phyloP scores from a whole-genome alignment of 192 early-diverging fungal species.

The Mortierella antarctica region DNA sequence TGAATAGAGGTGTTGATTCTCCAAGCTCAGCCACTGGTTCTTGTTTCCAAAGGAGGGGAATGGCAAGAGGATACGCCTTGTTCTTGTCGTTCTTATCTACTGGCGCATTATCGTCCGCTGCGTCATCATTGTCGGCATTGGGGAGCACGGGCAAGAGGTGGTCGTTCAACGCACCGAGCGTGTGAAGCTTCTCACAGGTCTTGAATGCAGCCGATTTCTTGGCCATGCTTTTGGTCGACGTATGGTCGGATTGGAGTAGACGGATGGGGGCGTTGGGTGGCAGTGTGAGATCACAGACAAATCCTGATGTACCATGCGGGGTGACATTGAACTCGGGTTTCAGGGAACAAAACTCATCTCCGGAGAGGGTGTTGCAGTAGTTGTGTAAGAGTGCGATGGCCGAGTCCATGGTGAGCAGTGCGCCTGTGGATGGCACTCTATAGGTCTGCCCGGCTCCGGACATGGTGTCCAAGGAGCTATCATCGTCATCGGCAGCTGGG shows the following conservation, averaged over 20 bases:
- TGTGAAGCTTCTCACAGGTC: slow-evolving; percentile 76
- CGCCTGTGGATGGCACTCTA: slow-evolving; percentile 71
- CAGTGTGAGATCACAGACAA: slow-evolving; percentile 62
- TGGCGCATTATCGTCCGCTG: neutral
- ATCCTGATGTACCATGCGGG: slow-evolving; percentile 34
- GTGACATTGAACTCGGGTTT: slow-evolving; percentile 64
- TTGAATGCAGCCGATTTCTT: slow-evolving; percentile 79
- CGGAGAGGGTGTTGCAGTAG: slow-evolving; percentile 80
- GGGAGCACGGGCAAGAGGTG: slow-evolving; percentile 68
- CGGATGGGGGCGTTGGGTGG: slow-evolving; percentile 74
- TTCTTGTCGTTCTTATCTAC: slow-evolving; percentile 23
- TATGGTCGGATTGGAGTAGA: slow-evolving; percentile 59
- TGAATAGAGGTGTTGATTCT: slow-evolving; percentile 20
- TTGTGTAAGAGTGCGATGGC: slow-evolving; percentile 71
- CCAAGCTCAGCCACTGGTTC: neutral
- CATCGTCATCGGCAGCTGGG: slow-evolving; percentile 8
- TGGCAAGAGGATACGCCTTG: slow-evolving; percentile 22
- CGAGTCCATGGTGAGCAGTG: slow-evolving; percentile 75
- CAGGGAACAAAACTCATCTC: slow-evolving; percentile 66
- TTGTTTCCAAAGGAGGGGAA: slow-evolving; percentile 55
- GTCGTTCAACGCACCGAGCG: slow-evolving; percentile 76
- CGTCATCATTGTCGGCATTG: slow-evolving; percentile 26
- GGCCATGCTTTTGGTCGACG: slow-evolving; percentile 70
- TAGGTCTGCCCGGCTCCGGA: slow-evolving; percentile 54
- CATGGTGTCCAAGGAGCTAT: slow-evolving; percentile 7